Evolutionary conservation across 257 asterid species (phyloP), one percentile per base, ranked within the genome.

Genomic region (Capsicum baccatum): DNA sequence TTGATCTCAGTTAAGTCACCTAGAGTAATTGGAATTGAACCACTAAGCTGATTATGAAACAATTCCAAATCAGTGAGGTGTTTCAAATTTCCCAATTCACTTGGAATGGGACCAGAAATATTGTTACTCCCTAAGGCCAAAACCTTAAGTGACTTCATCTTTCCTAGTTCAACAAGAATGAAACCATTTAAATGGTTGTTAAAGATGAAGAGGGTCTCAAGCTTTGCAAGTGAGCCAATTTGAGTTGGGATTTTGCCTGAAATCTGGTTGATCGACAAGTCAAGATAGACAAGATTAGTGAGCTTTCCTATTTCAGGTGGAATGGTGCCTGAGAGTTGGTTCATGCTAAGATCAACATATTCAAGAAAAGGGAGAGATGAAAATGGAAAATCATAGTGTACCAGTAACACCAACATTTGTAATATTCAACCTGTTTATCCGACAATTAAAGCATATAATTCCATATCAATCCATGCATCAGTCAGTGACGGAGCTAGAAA

Each of bases 331-430:
- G 67, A 83, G 73, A 87, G 69, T 1, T 44, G 37, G n/a, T 88
- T 88, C 9, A 9, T 5, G 6, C 50, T 35, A 19, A 86, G 7
- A 82, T 86, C 91, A 11, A 88, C 52, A 64, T 35, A 64, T 21
- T 82, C 80, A 5, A 88, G 80, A 86, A 86, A 79, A 1, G 79
- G 88, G 16, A 88, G 88, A 19, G 71, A 64, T 0, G 83, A 79
- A 82, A 84, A 88, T 0, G 91, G 88, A 44, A 88, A 88, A 71
- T 54, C 19, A 3, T 69, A 2, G 87, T 3, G 85, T 86, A 42
- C 85, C 91, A 19, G 3, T 2, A 3, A 86, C 56, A 50, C 52
- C 6, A 0, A 42, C 54, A 15, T 62, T 37, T 0, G 83, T 60
- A 69, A 86, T 85, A 76, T 84, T 86, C 60, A 88, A 0, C 13